phyloP scores from a whole-genome alignment of 148 eudicot species.

The Amaranthus hypochondriacus region DNA sequence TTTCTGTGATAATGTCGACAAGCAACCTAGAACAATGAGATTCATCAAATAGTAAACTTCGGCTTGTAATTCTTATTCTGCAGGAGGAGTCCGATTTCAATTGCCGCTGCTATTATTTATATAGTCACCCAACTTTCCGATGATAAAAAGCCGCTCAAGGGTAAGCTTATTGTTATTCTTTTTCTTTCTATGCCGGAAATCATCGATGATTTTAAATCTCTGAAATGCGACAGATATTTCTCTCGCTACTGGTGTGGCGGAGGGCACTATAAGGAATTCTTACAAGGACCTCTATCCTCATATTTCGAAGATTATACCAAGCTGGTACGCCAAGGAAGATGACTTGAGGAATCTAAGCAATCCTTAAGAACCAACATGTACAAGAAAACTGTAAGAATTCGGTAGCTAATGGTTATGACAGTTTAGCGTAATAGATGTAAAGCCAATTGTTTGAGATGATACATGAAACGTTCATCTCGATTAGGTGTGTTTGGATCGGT shows the following conservation, averaged over 20 bases:
- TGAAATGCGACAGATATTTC: conserved; percentile 22
- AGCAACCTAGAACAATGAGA: not conserved
- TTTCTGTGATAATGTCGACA: not conserved
- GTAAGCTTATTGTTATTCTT: not conserved
- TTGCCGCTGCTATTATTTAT: conserved; percentile 14
- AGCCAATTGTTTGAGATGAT: conserved; percentile 5
- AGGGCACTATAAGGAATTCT: conserved; percentile 26
- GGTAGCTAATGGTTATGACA: conserved; percentile 7
- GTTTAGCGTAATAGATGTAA: not conserved
- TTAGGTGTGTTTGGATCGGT: not conserved
- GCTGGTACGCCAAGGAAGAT: conserved; percentile 27
- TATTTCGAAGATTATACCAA: conserved; percentile 24
- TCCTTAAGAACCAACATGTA: conserved; percentile 6
- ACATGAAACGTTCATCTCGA: not conserved
- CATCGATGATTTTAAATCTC: not conserved
- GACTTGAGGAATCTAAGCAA: conserved; percentile 10
- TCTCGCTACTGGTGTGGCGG: conserved; percentile 28
- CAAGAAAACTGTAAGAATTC: not conserved
- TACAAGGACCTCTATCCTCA: conserved; percentile 33
- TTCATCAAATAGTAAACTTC: not conserved
- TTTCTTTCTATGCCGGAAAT: not conserved
- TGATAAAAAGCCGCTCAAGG: conserved; percentile 4
- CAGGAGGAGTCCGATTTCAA: conserved; percentile 24
- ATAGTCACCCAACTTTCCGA: conserved; percentile 4
- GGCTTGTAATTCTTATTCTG: not conserved